phyloP scores from a whole-genome alignment of 768 basidiomycete genomes.

The Tubosaeta sp. region DNA sequence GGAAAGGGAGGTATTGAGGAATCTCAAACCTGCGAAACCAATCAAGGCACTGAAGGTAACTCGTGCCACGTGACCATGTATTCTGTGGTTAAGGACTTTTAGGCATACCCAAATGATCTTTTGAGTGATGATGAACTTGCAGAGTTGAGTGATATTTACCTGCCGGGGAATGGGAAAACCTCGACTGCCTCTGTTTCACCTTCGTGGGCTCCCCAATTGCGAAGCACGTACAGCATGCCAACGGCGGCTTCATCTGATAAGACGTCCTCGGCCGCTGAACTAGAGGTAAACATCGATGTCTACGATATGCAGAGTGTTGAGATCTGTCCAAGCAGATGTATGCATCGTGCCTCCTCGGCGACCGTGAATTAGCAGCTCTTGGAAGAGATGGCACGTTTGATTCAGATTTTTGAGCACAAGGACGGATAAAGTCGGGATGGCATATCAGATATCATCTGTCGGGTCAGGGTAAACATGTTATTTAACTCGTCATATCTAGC shows the following conservation, averaged over 20 bases:
- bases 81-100: constrained; percentile 6
- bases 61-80: not conserved
- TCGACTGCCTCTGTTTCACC: not conserved
- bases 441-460: not conserved
- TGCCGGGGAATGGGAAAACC: too few species aligned
- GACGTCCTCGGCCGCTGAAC: constrained; percentile 9
- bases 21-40: constrained; percentile 8
- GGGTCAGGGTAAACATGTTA: not conserved
- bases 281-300: constrained; percentile 18
- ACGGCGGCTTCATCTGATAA: too few species aligned
- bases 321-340: constrained; percentile 24
- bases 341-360: constrained; percentile 36
- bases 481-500: not conserved
- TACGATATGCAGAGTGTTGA: not conserved
- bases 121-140: constrained; percentile 33
- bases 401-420: constrained; percentile 21
- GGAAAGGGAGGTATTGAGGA: constrained; percentile 11
- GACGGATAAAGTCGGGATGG: not conserved
- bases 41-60: constrained; percentile 16
- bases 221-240: too few species aligned
- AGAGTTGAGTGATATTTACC: constrained; percentile 13
- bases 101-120: constrained; percentile 35
- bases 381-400: constrained; percentile 28
- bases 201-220: not conserved
- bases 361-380: constrained; percentile 32